Conservation (phyloP, 352 stramenopile species). For the Pythium oligandrum region DNA sequence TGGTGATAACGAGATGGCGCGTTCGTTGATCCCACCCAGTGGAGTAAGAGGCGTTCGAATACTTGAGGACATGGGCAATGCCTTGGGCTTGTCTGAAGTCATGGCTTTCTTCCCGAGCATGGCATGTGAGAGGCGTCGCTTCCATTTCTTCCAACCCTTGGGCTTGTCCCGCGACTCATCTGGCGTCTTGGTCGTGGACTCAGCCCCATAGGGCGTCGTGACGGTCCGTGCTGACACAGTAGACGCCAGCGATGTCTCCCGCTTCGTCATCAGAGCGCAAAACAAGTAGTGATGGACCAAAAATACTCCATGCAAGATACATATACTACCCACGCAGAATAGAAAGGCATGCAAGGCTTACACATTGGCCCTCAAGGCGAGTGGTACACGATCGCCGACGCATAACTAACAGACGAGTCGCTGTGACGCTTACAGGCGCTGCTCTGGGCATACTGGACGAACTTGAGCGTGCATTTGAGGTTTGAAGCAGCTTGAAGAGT, state of each 20-base stretch:
- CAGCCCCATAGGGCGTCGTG: background rate
- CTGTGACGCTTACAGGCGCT: conserved; percentile 75
- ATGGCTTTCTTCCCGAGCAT: too few species aligned
- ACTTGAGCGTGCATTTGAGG: conserved; percentile 80
- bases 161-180: conserved; percentile 2
- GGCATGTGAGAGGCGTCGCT: conserved; percentile 9
- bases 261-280: too few species aligned
- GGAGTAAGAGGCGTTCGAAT: too few species aligned
- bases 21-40: too few species aligned
- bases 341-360: background rate
- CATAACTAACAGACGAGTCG: conserved; percentile 95
- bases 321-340: too few species aligned
- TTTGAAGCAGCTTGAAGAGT: conserved; percentile 42
- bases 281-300: too few species aligned
- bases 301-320: too few species aligned
- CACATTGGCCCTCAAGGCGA: conserved; percentile 23
- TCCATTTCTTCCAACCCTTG: conserved; percentile 24
- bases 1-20: too few species aligned
- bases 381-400: conserved; percentile 87
- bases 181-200: conserved; percentile 2
- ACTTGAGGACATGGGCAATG: too few species aligned
- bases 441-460: conserved; percentile 93
- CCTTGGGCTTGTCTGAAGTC: too few species aligned
- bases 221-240: background rate
- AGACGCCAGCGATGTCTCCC: too few species aligned